A percentile compares a stretch with the other conserved stretches of the same genome.
These are phyloP conservation scores for Tuber microsphaerosporum DNA, from an alignment of 495 filamentous ascomycete genomes.

Conservation along the genomic window DNA sequence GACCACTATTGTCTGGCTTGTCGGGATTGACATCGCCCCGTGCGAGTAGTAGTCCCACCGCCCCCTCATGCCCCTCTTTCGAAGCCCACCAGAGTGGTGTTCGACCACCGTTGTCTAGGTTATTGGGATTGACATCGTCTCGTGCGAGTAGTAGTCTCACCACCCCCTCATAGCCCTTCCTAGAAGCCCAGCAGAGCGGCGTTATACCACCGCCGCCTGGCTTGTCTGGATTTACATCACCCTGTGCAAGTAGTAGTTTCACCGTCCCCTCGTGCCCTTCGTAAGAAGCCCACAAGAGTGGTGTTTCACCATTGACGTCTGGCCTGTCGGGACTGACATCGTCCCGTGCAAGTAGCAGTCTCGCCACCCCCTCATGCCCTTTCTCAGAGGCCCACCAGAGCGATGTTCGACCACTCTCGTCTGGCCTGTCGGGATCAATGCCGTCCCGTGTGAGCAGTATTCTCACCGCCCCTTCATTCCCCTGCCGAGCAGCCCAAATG, in stretches of 20 bases:
- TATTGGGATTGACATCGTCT: neutral
- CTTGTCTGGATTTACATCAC: neutral
- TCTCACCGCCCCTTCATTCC: neutral
- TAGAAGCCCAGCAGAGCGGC: neutral
- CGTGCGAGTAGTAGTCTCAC: neutral
- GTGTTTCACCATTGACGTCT: neutral
- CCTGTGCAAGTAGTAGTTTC: too few species aligned
- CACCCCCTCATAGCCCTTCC: neutral
- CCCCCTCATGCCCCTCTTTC: too few species aligned
- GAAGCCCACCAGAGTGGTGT: too few species aligned
- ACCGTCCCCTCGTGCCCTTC: neutral
- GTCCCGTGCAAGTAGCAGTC: neutral
- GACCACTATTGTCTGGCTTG: too few species aligned
- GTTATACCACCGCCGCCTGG: neutral
- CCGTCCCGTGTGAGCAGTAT: neutral
- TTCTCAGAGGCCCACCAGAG: neutral
- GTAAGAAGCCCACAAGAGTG: neutral
- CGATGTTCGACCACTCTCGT: neutral
- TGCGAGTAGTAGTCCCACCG: too few species aligned
- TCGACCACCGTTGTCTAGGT: too few species aligned
- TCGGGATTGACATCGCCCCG: too few species aligned
- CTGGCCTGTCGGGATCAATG: neutral
- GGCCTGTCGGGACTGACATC: neutral
- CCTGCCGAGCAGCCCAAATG: neutral
- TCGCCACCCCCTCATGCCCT: neutral